Evolutionary conservation across 768 basidiomycete species (phyloP), one percentile per base, ranked within the genome.

Genomic region (Grammothele lineata): DNA sequence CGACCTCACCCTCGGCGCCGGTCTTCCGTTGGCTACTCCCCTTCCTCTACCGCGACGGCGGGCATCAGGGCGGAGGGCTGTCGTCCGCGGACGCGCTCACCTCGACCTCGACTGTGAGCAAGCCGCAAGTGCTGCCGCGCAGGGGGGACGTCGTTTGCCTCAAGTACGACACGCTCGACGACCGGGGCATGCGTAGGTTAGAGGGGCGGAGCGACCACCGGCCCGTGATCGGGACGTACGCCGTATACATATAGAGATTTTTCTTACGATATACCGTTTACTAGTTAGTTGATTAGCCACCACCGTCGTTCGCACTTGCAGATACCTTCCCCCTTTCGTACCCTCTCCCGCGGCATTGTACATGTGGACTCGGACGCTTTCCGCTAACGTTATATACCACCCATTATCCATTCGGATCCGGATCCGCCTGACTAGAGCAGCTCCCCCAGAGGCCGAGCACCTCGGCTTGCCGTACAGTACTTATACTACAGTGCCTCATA

Each of bases 141-240:
- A 79, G 70, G 53, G 91, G 91, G 2, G 87, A 92, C 37, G 72
- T 94, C 2, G 65, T 81, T 6, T 89, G 87, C 57, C 61, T 92
- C 3, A 67, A 68, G 35, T 94, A 94, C 59, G 66, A 77, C 52
- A 87, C 85, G 12, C 71, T 92, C 17, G 80, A 86, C 51, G 88
- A 94, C 60, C 70, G 73, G 24, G 78, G 70, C 6, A 92, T 94
- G 85, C 73, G 80, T 33, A 71, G 76, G 47, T 63, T 94, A 45
- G 84, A 87, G 62, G 90, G 86, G 14, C 75, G 84, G 35, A 87
- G 85, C 54, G 90, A 93, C 62, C 90, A 93, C 60, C 69, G 90
- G 30, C 90, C 90, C 0, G 89, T 92, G n/a, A 79, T 89, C 50
- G 87, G 87, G 45, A 77, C 78, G 19, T 92, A 87, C 59, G 78